Conservation (phyloP, 176 grass and related monocot species). For the Oryza glaberrima region DNA sequence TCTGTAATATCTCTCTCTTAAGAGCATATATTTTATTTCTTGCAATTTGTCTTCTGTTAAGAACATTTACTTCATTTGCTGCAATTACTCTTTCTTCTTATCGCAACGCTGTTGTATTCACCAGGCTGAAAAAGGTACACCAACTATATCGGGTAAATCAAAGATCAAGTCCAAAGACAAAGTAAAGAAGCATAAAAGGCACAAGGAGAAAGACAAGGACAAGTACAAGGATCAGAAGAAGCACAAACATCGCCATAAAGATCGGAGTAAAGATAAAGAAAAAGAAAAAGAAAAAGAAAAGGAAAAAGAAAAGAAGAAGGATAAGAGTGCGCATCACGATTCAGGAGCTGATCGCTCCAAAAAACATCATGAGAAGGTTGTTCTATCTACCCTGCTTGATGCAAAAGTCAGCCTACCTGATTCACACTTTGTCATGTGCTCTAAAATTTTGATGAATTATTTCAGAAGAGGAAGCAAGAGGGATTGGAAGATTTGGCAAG, state of each 20-base stretch:
- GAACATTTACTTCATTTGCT: slow-evolving; percentile 18
- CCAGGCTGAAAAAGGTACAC: slow-evolving; percentile 84
- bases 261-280: slow-evolving; percentile 67
- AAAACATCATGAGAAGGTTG: slow-evolving; percentile 92
- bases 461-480: slow-evolving; percentile 72
- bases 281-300: slow-evolving; percentile 67
- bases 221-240: slow-evolving; percentile 97
- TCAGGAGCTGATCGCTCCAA: slow-evolving; percentile 73
- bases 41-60: slow-evolving; percentile 2
- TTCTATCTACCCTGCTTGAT: slow-evolving; percentile 17
- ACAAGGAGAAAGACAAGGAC: slow-evolving; percentile 81
- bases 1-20: slow-evolving; percentile 62
- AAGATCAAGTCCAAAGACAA: slow-evolving; percentile 81
- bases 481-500: slow-evolving; percentile 48
- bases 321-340: slow-evolving; percentile 84
- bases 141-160: slow-evolving; percentile 77
- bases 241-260: slow-evolving; percentile 96
- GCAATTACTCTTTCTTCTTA: slow-evolving; percentile 23
- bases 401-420: neutral
- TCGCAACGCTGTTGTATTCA: slow-evolving; percentile 21
- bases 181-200: slow-evolving; percentile 90
- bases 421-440: neutral
- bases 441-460: slow-evolving; percentile 28
- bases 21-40: slow-evolving; percentile 2
- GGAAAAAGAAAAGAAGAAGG: slow-evolving; percentile 86